These are phyloP conservation scores for Plasmodium yoelii DNA, from an alignment of 169 alveolate genomes.

Conservation along the genomic window DNA sequence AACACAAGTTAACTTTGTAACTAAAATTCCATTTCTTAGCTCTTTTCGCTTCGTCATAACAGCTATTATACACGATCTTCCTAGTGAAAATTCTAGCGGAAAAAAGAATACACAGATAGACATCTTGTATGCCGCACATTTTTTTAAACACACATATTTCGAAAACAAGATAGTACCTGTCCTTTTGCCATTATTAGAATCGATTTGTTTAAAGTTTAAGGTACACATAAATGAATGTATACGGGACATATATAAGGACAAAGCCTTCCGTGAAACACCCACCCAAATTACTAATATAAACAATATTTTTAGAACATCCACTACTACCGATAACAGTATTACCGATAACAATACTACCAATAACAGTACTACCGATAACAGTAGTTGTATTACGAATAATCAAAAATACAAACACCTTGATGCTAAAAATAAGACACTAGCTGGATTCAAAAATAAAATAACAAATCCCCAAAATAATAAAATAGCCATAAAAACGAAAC, in stretches of 20 bases:
- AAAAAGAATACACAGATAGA: slow-evolving; percentile 31
- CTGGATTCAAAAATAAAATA: too few species aligned
- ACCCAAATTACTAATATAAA: too few species aligned
- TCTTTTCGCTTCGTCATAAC: slow-evolving; percentile 30
- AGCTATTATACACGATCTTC: slow-evolving; percentile 10
- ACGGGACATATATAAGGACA: background rate
- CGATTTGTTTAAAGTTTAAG: slow-evolving; percentile 7
- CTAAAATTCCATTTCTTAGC: slow-evolving; percentile 12
- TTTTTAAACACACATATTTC: slow-evolving; percentile 19
- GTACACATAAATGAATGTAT: slow-evolving; percentile 14
- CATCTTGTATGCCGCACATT: slow-evolving; percentile 17
- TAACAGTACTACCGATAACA: too few species aligned
- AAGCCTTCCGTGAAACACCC: background rate
- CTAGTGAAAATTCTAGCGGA: background rate
- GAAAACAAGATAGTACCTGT: slow-evolving; percentile 5
- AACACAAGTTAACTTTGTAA: background rate
- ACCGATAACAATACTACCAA: too few species aligned
- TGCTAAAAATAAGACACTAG: too few species aligned
- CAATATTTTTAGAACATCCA: too few species aligned
- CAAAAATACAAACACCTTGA: too few species aligned
- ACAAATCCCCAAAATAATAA: too few species aligned
- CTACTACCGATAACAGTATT: too few species aligned
- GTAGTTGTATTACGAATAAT: too few species aligned
- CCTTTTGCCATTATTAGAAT: slow-evolving; percentile 25
- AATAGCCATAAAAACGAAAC: too few species aligned